Evolutionary conservation across 169 alveolate genomes (phyloP).

Genomic region (Plasmodium knowlesi): DNA sequence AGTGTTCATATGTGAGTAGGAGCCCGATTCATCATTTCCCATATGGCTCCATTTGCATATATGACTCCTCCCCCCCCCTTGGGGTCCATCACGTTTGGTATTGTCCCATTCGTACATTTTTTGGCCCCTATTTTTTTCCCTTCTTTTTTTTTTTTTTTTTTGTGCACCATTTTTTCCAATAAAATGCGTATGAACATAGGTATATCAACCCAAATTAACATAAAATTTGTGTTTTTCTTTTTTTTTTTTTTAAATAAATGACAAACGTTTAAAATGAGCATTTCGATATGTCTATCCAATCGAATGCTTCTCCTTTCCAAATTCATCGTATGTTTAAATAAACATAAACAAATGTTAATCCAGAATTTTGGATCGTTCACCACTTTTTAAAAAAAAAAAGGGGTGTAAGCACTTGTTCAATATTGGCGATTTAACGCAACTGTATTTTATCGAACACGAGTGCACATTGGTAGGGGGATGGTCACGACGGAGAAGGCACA

Average conservation of each 20-base stretch:
- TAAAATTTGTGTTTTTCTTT: not conserved
- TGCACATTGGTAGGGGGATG: not conserved
- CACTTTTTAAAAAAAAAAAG: not conserved
- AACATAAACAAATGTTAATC: not conserved
- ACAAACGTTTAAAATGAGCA: not conserved
- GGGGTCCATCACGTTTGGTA: not conserved
- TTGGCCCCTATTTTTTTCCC: not conserved
- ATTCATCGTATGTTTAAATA: not conserved
- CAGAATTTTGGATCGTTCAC: not conserved
- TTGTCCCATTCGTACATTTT: not conserved
- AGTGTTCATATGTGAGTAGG: not conserved
- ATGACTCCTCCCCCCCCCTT: not conserved
- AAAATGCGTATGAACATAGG: not conserved
- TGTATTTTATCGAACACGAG: not conserved
- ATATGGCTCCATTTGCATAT: constrained; percentile 2
- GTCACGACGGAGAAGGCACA: not conserved
- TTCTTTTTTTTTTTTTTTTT: not conserved
- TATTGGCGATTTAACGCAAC: not conserved
- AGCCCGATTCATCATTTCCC: not conserved
- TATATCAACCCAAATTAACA: not conserved
- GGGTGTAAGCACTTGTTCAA: not conserved
- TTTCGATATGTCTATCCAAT: not conserved
- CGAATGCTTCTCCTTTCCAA: not conserved
- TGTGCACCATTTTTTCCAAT: not conserved
- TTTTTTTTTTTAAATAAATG: not conserved